Evolutionary conservation across 176 grass and related monocot species (phyloP), one percentile per base, ranked within the genome.

Genomic region (Triticum dicoccoides): DNA sequence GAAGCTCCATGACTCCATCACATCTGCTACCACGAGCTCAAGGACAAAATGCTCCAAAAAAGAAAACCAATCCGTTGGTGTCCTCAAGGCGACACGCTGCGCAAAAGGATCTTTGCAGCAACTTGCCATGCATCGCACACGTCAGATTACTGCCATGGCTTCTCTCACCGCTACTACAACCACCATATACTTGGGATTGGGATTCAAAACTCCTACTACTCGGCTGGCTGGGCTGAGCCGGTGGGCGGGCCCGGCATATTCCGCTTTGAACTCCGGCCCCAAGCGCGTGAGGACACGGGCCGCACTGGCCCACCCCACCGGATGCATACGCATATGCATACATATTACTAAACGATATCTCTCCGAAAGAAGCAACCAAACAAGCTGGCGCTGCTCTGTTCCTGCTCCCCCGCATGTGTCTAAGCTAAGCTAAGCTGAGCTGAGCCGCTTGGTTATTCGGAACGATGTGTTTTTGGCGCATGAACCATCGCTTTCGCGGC

Each of bases 221-320:
- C 12, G 47, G 49, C 47, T 51, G 47, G 14, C 51, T 54, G 34
- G 47, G 14, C 51, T 54, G 34, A 30, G n/a, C 12, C 4, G 58
- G 14, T 5, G 39, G 27, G 30, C 3, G 10, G 41, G 24, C 6
- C 27, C 76, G 37, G 38, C 63, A 80, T 35, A 83, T 37, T 47
- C 68, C 39, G 76, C 81, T 49, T 69, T 69, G 82, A 81, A 88
- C 85, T 91, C 77, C 63, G 52, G 51, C 23, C 81, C 86, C 89
- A 77, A 88, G 69, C 9, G 69, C 20, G 52, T 88, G 68, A 63
- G 18, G 82, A 85, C 86, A 81, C n/a, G 81, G 20, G 23, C 12
- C 45, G 65, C 67, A 2, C 61, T 75, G 80, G 58, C 89, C 84
- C 80, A 83, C 80, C 73, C 17, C 18, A 18, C 27, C 62, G 64